phyloP scores from a whole-genome alignment of 257 asterid genomes.

The Capsicum pubescens region DNA sequence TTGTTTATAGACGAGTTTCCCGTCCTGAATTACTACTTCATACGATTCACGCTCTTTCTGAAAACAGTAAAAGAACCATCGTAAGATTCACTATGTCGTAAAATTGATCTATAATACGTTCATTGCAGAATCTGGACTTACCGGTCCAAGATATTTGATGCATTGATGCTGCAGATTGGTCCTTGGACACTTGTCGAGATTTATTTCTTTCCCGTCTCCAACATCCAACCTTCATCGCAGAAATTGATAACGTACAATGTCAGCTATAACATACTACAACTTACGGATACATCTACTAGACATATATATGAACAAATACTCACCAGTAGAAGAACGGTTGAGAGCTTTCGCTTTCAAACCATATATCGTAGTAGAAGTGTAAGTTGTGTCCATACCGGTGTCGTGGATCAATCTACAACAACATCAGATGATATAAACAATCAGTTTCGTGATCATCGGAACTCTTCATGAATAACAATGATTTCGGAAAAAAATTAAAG shows the following conservation, averaged over 20 bases:
- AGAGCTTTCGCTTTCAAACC: slow-evolving; percentile 84
- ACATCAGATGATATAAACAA: not conserved
- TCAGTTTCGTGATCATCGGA: not conserved
- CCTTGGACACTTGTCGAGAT: slow-evolving; percentile 82
- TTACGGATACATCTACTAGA: not conserved
- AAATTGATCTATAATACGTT: not conserved
- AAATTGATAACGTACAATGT: not conserved
- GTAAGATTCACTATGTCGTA: not conserved
- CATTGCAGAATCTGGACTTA: slow-evolving; percentile 45
- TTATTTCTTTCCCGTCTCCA: slow-evolving; percentile 92
- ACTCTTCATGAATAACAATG: not conserved
- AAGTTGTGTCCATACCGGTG: slow-evolving; percentile 96
- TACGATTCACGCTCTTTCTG: slow-evolving; percentile 85
- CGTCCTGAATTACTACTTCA: slow-evolving; percentile 69
- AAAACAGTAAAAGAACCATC: slow-evolving; percentile 18
- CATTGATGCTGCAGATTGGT: slow-evolving; percentile 70
- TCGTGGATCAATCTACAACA: slow-evolving; percentile 90
- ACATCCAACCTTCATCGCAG: slow-evolving; percentile 75
- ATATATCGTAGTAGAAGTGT: slow-evolving; percentile 81
- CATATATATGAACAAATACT: slow-evolving; percentile 29
- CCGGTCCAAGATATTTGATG: slow-evolving; percentile 91
- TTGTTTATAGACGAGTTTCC: slow-evolving; percentile 70
- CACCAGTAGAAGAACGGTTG: slow-evolving; percentile 99
- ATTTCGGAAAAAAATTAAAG: not conserved
- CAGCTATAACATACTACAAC: not conserved